Conservation (phyloP, 2,329 filamentous ascomycete species). For the Pseudogymnoascus sp. region DNA sequence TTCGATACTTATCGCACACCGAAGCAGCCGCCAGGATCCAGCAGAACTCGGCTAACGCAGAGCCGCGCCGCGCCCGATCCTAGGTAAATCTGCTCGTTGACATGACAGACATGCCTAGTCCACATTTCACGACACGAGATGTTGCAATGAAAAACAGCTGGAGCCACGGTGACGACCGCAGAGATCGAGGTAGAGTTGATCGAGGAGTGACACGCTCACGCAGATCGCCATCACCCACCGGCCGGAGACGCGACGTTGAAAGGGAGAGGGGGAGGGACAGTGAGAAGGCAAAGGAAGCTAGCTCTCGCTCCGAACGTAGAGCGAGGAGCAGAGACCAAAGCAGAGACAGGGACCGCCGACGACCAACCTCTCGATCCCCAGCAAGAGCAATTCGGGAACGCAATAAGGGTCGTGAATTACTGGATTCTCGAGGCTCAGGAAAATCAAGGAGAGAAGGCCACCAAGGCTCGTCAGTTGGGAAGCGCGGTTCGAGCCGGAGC, state of each 20-base stretch:
- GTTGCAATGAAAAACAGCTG: conserved; percentile 37
- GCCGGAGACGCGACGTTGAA: conserved; percentile 29
- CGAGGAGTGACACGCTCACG: conserved; percentile 30
- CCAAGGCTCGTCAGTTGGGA: conserved; percentile 27
- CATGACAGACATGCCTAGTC: conserved; percentile 6
- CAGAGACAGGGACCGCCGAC: conserved; percentile 21
- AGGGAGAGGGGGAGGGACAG: conserved; percentile 27
- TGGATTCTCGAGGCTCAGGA: conserved; percentile 29
- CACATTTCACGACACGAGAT: conserved; percentile 28
- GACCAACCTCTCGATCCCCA: conserved; percentile 26
- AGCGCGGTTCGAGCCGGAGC: conserved; percentile 29
- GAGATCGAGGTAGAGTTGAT: conserved; percentile 36
- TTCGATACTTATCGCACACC: not conserved
- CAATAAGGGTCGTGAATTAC: conserved; percentile 29
- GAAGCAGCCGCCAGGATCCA: conserved; percentile 5
- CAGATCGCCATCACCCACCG: conserved; percentile 31
- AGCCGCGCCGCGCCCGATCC: conserved; percentile 6
- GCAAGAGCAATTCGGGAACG: conserved; percentile 28
- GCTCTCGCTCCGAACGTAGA: conserved; percentile 20
- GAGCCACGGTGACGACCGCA: conserved; percentile 35
- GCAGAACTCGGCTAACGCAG: conserved; percentile 5
- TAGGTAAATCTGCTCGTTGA: conserved; percentile 7
- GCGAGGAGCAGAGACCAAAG: conserved; percentile 26
- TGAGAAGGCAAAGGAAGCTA: conserved; percentile 24
- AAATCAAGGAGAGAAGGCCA: conserved; percentile 24